A percentile compares a stretch with the other conserved stretches of the same genome.
phyloP scores from a whole-genome alignment of 2,329 filamentous ascomycete species.

The Penicillium crustosum region DNA sequence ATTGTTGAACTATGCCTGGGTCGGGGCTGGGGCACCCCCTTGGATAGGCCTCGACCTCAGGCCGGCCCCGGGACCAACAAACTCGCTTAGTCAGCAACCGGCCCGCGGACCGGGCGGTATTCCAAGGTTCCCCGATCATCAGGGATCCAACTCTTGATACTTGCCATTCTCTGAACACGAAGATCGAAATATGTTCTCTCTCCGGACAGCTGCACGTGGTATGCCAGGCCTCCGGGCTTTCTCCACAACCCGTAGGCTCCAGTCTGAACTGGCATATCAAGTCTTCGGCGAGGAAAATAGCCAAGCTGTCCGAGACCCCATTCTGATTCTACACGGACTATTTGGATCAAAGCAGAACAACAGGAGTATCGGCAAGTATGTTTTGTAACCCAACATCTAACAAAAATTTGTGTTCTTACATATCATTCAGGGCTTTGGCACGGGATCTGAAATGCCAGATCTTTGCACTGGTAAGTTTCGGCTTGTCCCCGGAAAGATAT shows the following conservation, averaged over 20 bases:
- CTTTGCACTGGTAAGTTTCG: conserved; percentile 68
- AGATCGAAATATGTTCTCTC: conserved; percentile 10
- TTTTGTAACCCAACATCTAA: neutral
- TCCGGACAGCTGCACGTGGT: conserved; percentile 10
- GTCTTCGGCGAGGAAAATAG: conserved; percentile 38
- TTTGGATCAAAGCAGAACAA: conserved; percentile 98
- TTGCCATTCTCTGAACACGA: neutral
- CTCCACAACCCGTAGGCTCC: conserved; percentile 32
- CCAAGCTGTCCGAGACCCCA: conserved; percentile 54
- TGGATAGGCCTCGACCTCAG: too few species aligned
- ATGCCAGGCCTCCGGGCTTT: conserved; percentile 27
- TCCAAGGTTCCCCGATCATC: neutral
- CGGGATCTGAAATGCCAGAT: conserved; percentile 77
- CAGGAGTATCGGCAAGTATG: conserved; percentile 88
- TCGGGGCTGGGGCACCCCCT: too few species aligned
- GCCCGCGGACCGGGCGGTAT: neutral
- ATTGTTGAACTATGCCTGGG: too few species aligned
- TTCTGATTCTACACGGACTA: conserved; percentile 86
- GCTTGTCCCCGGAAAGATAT: neutral
- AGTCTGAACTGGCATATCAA: conserved; percentile 37
- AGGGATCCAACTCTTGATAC: neutral
- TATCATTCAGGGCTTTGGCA: conserved; percentile 61
- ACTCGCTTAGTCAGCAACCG: conserved; percentile 12
- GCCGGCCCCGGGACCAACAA: too few species aligned
- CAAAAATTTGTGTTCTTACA: neutral